These are phyloP conservation scores for Acorus calamus DNA, from an alignment of 106 monocot species.

Conservation along the genomic window DNA sequence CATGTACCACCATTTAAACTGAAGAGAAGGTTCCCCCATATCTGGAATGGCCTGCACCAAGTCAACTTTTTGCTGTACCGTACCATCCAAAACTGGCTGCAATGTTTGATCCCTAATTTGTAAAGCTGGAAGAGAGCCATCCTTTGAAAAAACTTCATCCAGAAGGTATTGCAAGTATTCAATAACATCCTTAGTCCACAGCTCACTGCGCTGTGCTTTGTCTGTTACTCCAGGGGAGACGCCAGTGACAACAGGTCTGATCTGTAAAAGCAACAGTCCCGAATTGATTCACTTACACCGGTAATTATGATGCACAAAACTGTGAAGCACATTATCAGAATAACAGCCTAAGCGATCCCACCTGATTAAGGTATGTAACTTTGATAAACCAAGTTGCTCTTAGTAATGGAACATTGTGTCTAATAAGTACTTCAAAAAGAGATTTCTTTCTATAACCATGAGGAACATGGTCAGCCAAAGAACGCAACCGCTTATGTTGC, in stretches of 20 bases:
- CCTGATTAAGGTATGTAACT: constrained; percentile 98
- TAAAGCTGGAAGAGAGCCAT: constrained; percentile 36
- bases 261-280: constrained; percentile 14
- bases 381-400: constrained; percentile 97
- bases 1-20: constrained; percentile 85
- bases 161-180: constrained; percentile 82
- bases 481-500: constrained; percentile 60
- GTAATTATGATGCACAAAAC: too few species aligned
- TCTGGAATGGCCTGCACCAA: constrained; percentile 20
- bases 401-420: constrained; percentile 79
- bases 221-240: constrained; percentile 51
- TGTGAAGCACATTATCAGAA: too few species aligned
- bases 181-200: constrained; percentile 86
- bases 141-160: constrained; percentile 69
- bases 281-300: too few species aligned
- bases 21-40: constrained; percentile 42
- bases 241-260: constrained; percentile 36
- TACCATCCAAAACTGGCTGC: constrained; percentile 15
- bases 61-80: constrained; percentile 39
- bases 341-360: constrained; percentile 3
- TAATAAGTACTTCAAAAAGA: constrained; percentile 89
- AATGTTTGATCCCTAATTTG: constrained; percentile 39
- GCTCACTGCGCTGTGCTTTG: constrained; percentile 74
- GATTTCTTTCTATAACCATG: constrained; percentile 89
- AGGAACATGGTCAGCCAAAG: constrained; percentile 89